A percentile compares a stretch with the other conserved stretches of the same genome.
Evolutionary conservation across 768 basidiomycete species (phyloP).

Genomic region (Suillus tomentosus): DNA sequence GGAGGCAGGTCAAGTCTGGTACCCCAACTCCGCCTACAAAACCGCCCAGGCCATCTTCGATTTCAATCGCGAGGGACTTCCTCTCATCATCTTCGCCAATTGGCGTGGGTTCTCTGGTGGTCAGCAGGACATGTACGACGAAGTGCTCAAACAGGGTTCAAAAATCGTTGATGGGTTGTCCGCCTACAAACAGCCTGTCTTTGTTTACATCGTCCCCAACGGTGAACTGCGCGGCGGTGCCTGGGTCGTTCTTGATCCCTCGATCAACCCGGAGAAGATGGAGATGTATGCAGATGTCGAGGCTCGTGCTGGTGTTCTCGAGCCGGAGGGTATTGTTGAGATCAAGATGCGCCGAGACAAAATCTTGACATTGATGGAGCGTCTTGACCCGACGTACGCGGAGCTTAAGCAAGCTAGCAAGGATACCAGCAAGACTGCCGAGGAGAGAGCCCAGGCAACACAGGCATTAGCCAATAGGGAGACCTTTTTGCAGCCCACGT

Average conservation of each 20-base stretch:
- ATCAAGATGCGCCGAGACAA: conserved; percentile 98
- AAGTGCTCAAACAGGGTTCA: conserved; percentile 94
- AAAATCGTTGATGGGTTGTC: conserved; percentile 99
- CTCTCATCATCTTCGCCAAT: conserved; percentile 98
- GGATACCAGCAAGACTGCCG: conserved; percentile 67
- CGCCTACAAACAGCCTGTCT: conserved; percentile 95
- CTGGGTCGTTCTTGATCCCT: conserved; percentile 98
- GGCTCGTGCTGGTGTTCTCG: conserved; percentile 92
- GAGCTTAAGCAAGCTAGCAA: conserved; percentile 79
- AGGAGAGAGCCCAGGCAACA: conserved; percentile 72
- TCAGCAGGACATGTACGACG: conserved; percentile 99
- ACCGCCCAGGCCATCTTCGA: conserved; percentile 99
- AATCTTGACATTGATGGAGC: conserved; percentile 87
- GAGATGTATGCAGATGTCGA: conserved; percentile 99
- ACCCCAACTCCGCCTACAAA: conserved; percentile 99
- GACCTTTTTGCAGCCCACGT: conserved; percentile 80
- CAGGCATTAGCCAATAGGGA: conserved; percentile 76
- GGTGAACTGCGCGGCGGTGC: conserved; percentile 98
- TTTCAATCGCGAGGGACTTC: conserved; percentile 95
- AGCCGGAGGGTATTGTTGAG: conserved; percentile 96
- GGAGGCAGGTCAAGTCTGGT: conserved; percentile 99
- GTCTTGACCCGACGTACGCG: conserved; percentile 84
- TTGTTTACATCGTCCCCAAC: conserved; percentile 98
- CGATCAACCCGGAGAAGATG: conserved; percentile 97
- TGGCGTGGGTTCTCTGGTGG: conserved; percentile 99